Evolutionary conservation across 257 asterid genomes (phyloP), one percentile per base, ranked within the genome.

Genomic region (Plantago ovata): DNA sequence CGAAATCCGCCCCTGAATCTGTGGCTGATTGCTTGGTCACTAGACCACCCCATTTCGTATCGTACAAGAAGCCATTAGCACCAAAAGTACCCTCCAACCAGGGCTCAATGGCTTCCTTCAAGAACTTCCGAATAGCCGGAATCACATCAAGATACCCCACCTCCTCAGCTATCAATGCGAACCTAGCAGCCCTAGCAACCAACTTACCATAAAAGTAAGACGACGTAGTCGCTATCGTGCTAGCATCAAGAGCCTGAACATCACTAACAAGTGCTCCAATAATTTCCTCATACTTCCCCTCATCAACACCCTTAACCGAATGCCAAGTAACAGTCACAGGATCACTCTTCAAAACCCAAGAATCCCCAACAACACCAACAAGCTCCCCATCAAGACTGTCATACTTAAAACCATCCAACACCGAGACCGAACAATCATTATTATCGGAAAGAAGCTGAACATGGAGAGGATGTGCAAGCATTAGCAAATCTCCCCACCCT

Each of bases 391-490:
- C 98, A 52, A 92, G 76, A 44, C 95, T 79, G 6, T 69, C 52
- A 58, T 84, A 92, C 77, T 82, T 88, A 56, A 92, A 82, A 49
- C 78, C 82, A 59, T 88, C 81, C 63, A 92, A 56, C 12, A 84
- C 71, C 20, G 86, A 73, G 3, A 84, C 56, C 0, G 84, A 75
- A 47, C 61, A 33, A 63, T 74, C 89, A 10, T 55, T 10, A 28
- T 66, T 10, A 28, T 66, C 68, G 0, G 85, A 79, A 59, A 92
- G 84, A 63, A 88, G 94, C 66, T 46, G 58, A 18, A 79, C 84
- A 73, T 92, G 98, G 39, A 92, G 88, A 47, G 98, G 95, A 64
- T 92, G 93, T 10, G 98, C 98, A n/a, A 92, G 90, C 94, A 88
- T 89, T 20, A 92, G 69, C 75, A 92, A 63, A 59, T 85, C 95